Base-by-base conservation (phyloP, 345 rosid genomes). In the Cardamine chenopodiifolia region DNA sequence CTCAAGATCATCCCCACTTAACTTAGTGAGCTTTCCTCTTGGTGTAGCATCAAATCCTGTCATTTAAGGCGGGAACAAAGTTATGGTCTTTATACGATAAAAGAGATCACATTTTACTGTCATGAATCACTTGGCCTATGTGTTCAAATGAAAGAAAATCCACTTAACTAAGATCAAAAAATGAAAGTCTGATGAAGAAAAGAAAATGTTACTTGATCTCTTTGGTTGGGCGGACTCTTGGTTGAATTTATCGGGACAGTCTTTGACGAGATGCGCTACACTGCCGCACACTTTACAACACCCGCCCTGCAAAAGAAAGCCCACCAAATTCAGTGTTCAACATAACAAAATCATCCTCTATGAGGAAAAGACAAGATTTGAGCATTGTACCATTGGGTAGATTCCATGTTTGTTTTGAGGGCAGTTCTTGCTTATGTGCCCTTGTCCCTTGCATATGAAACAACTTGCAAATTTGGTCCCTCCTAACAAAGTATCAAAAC, bases 341-440 rank as follows among this genome's bases (percentile, higher is more conserved):
- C 42, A 66, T 13, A 8, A 22, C 42, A 12, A 20, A 59, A 52
- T 20, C 42, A 45, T 8, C 40, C 20, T 39, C 17, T 56, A 2
- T 9, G 70, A 42, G 7, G 12, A 13, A 13, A 37, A 34, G 13
- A 58, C 4, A 37, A 70, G 65, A 45, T 52, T 64, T 40, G 52
- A 66, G 25, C n/a, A 40, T 20, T 32, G 12, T 85, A 95, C 97
- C 97, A 90, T 95, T 32, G 99, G 99, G 78, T 92, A 92, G 77
- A 95, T 87, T 71, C 99, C 97, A 57, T 79, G 89, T 58, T 88
- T 66, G 85, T 83, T 92, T 80, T 88, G 67, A 14, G 97, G 97
- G 76, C 99, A 95, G 62, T 86, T 81, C 86, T 92, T 95, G 80
- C 99, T 95, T 84, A 95, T 76, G 79, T 95, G 97, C 34, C 97